phyloP scores from a whole-genome alignment of 768 basidiomycete genomes.

The Scleroderma bovista region DNA sequence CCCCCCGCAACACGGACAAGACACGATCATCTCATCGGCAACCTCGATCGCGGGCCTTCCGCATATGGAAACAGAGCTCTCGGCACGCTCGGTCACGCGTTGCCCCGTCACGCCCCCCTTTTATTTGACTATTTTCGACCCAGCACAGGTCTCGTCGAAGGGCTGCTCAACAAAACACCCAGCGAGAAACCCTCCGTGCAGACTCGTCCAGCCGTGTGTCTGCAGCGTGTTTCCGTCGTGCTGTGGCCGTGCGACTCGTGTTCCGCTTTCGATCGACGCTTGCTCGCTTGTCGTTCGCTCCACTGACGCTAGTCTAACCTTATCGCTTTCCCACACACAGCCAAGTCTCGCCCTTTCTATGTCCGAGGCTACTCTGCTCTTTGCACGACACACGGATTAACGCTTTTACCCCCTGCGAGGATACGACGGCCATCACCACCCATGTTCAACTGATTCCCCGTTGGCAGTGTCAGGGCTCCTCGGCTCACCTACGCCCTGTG shows the following conservation, averaged over 20 bases:
- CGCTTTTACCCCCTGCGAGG: slow-evolving; percentile 1
- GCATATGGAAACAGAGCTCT: background rate
- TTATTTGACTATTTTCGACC: slow-evolving; percentile 1
- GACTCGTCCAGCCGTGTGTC: background rate
- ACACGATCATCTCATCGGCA: slow-evolving; percentile 1
- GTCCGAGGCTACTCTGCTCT: background rate
- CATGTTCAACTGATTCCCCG: background rate
- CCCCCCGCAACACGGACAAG: background rate
- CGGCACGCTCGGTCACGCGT: background rate
- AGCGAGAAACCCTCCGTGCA: too few relatives aligned
- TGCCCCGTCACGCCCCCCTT: background rate
- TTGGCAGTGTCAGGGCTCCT: background rate
- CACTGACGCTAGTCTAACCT: background rate
- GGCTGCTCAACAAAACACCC: background rate
- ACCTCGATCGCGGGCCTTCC: background rate
- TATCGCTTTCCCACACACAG: background rate
- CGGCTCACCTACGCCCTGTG: too few relatives aligned
- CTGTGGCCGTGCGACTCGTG: background rate
- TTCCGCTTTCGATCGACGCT: background rate
- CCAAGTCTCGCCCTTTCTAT: background rate
- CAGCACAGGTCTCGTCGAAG: background rate
- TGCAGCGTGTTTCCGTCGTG: background rate
- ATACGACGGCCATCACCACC: background rate
- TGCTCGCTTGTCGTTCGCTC: background rate
- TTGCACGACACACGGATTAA: background rate